Evolutionary conservation across 768 basidiomycete genomes (phyloP).

Genomic region (Mrakia blollopis): DNA sequence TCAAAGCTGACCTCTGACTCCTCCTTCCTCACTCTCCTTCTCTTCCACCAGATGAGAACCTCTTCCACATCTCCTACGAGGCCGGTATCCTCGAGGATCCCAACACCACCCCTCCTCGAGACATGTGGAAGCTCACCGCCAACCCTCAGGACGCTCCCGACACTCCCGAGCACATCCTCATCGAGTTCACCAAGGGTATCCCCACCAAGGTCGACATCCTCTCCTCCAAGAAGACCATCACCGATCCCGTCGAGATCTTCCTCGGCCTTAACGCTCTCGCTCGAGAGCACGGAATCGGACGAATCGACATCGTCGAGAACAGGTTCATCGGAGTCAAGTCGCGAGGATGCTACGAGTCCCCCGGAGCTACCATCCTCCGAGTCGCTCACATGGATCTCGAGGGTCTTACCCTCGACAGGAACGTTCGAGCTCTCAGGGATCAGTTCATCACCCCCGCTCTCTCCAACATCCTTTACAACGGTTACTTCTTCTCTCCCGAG

Average conservation of each 20-base stretch:
- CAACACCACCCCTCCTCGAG: constrained; percentile 80
- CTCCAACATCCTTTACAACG: constrained; percentile 90
- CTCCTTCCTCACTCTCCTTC: background rate
- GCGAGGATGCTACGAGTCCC: constrained; percentile 98
- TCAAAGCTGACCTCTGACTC: background rate
- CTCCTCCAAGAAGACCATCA: constrained; percentile 49
- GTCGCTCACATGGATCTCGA: constrained; percentile 94
- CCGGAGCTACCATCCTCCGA: constrained; percentile 92
- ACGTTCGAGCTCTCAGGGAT: constrained; percentile 89
- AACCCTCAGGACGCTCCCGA: constrained; percentile 75
- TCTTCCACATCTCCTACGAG: constrained; percentile 99
- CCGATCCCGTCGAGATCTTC: constrained; percentile 95
- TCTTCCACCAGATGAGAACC: constrained; percentile 69
- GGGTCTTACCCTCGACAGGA: constrained; percentile 94
- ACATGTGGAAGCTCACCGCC: constrained; percentile 98
- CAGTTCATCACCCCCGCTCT: constrained; percentile 89
- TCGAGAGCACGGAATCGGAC: constrained; percentile 89
- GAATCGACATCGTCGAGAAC: constrained; percentile 99
- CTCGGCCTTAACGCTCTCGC: constrained; percentile 82
- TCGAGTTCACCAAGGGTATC: constrained; percentile 82
- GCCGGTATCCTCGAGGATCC: constrained; percentile 98
- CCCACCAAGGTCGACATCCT: constrained; percentile 71
- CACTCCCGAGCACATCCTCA: constrained; percentile 68
- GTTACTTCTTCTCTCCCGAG: constrained; percentile 99
- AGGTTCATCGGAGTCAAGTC: constrained; percentile 99